Evolutionary conservation across 306 rosid species (phyloP).

Genomic region (Mucuna pruriens): DNA sequence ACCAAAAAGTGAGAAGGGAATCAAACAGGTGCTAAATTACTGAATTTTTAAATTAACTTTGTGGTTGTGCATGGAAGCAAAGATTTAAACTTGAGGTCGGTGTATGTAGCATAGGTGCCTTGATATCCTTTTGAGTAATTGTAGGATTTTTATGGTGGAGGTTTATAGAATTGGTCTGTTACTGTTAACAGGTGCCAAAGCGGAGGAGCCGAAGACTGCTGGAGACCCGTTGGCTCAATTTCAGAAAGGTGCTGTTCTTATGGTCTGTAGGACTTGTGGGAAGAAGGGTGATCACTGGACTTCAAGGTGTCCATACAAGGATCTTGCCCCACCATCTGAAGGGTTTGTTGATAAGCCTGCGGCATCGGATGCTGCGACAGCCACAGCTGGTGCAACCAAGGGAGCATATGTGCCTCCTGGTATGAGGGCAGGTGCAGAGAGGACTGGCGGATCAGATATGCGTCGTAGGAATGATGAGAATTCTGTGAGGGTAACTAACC

Average conservation of each 20-base stretch:
- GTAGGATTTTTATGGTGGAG: not conserved
- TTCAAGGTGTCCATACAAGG: conserved; percentile 93
- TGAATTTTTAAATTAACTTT: not conserved
- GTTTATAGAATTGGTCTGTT: not conserved
- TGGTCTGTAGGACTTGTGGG: conserved; percentile 92
- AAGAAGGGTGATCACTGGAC: conserved; percentile 99
- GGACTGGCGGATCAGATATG: conserved; percentile 81
- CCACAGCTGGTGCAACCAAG: conserved; percentile 61
- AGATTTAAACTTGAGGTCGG: not conserved
- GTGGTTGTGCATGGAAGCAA: not conserved
- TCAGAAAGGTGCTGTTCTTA: conserved; percentile 81
- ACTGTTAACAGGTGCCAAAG: conserved; percentile 65
- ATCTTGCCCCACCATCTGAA: conserved; percentile 70
- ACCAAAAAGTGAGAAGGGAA: not conserved
- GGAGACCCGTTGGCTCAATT: conserved; percentile 65
- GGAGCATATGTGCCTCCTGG: conserved; percentile 86
- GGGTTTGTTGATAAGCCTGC: conserved; percentile 66
- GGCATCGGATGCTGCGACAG: conserved; percentile 47
- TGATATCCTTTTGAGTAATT: not conserved
- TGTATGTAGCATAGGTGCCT: not conserved
- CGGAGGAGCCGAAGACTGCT: conserved; percentile 71
- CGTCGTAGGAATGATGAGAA: conserved; percentile 92
- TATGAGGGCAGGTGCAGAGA: conserved; percentile 75
- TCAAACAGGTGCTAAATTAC: not conserved
- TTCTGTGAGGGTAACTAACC: conserved; percentile 95